Evolutionary conservation across 768 basidiomycete species (phyloP), one percentile per base, ranked within the genome.

Genomic region (Boletus pseudo-olivaceus): DNA sequence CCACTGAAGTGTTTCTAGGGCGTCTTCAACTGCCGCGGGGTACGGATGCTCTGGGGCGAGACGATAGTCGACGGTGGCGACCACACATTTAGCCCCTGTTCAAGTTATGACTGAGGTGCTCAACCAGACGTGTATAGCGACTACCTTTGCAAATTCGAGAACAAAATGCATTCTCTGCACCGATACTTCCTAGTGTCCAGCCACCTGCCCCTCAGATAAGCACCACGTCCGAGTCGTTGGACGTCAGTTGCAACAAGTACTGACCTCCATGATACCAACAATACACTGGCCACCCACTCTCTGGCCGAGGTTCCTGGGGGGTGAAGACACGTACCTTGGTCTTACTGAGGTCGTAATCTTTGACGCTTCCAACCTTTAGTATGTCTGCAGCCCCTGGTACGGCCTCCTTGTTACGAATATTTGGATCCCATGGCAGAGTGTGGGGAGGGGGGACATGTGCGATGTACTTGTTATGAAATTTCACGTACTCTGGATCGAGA

Each of bases 191-290:
- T 2, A 90, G 73, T 0, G 87, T 88, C 88, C 88, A 89, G 33
- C 88, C 88, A 39, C 88, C 88, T 85, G 59, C 46, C 19, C 12
- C 5, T 43, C 47, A 17, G 11, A 41, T 57, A 26, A 62, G 39
- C 4, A 41, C 17, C 17, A 32, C 14, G 5, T 15, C n/a, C n/a
- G n/a, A n/a, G n/a, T n/a, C 17, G 29, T 26, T 15, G 38, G 17
- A 40, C 5, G 7, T 30, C 15, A 5, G 4, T 34, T 38, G 5
- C 14, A 37, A 40, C 8, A 35, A 14, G 11, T 9, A 59, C 76
- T 51, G 55, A 81, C 87, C 88, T 49, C 88, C 88, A 57, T 89
- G 88, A 65, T 84, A 88, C 76, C 79, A 90, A 41, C 88, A 76
- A 55, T 89, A 80, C 2, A 82, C 78, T 0, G 87, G 87, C 88